A percentile compares a stretch with the other conserved stretches of the same genome.
Evolutionary conservation across 805 yeast genomes (phyloP).

Genomic region (Ogataea allantospora): DNA sequence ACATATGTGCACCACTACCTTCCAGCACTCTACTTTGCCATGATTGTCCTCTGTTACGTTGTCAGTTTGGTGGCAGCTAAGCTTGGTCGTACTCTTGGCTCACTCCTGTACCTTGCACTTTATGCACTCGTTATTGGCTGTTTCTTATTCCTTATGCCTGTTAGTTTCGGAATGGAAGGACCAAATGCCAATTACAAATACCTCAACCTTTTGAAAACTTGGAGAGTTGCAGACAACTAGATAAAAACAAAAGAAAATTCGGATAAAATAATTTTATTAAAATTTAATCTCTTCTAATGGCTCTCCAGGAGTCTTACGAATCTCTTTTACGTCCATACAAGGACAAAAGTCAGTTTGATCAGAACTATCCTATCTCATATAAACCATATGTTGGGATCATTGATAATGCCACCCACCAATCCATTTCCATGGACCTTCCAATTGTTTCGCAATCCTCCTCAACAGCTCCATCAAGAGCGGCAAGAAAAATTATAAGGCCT

Average conservation of each 20-base stretch:
- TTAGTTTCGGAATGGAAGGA: slow-evolving; percentile 81
- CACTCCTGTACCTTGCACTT: slow-evolving; percentile 40
- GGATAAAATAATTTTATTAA: slow-evolving; percentile 1
- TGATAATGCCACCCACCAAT: slow-evolving; percentile 33
- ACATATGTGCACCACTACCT: slow-evolving; percentile 95
- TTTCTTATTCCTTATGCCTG: slow-evolving; percentile 61
- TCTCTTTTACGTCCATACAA: slow-evolving; percentile 34
- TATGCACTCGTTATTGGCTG: slow-evolving; percentile 54
- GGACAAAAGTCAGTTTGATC: slow-evolving; percentile 32
- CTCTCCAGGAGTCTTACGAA: slow-evolving; percentile 25
- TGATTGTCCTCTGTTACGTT: slow-evolving; percentile 66
- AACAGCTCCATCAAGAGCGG: slow-evolving; percentile 11
- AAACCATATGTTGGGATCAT: slow-evolving; percentile 35
- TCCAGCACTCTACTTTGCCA: slow-evolving; percentile 94
- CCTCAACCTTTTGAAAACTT: slow-evolving; percentile 52
- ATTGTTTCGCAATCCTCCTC: slow-evolving; percentile 20
- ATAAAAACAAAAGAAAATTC: background rate
- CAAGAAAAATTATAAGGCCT: slow-evolving; percentile 22
- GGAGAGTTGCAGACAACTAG: slow-evolving; percentile 42
- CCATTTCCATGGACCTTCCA: slow-evolving; percentile 35
- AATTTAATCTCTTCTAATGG: slow-evolving; percentile 17
- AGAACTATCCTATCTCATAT: slow-evolving; percentile 35
- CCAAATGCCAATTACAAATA: slow-evolving; percentile 45
- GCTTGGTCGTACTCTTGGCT: slow-evolving; percentile 16
- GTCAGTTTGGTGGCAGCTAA: slow-evolving; percentile 38